Evolutionary conservation across 2,329 filamentous ascomycete species (phyloP).

Genomic region (Chalaropsis ovoidea): DNA sequence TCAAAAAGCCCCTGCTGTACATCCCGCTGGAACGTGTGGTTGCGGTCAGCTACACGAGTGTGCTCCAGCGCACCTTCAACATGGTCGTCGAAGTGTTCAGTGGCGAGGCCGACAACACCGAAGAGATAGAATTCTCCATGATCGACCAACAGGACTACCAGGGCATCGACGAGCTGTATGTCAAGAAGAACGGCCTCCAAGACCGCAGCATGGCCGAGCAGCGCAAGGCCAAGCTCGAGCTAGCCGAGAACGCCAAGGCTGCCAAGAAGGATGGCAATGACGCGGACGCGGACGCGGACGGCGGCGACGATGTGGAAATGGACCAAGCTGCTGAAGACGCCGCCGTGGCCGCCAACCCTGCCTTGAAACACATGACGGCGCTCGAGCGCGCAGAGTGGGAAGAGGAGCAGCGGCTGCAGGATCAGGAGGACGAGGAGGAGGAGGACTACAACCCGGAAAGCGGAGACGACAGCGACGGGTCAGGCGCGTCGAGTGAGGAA

Average conservation of each 20-base stretch:
- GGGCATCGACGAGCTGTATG: conserved; percentile 53
- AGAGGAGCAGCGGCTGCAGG: conserved; percentile 44
- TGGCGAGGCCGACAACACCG: conserved; percentile 35
- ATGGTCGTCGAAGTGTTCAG: conserved; percentile 52
- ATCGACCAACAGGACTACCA: conserved; percentile 58
- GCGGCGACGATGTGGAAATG: conserved; percentile 30
- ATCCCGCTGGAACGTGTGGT: conserved; percentile 51
- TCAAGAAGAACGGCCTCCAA: conserved; percentile 51
- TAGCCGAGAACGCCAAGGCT: conserved; percentile 48
- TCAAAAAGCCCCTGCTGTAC: conserved; percentile 59
- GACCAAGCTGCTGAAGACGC: conserved; percentile 34
- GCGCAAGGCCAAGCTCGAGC: conserved; percentile 52
- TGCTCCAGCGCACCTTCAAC: conserved; percentile 59
- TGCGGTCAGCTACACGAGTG: conserved; percentile 56
- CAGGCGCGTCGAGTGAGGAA: conserved; percentile 38
- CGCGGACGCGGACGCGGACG: conserved; percentile 35
- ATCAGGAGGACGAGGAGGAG: conserved; percentile 54
- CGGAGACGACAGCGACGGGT: conserved; percentile 46
- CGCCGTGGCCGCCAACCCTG: conserved; percentile 32
- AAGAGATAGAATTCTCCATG: conserved; percentile 60
- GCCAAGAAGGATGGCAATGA: conserved; percentile 35
- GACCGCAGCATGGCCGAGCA: conserved; percentile 60
- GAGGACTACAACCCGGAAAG: conserved; percentile 55
- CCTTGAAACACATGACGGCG: conserved; percentile 38
- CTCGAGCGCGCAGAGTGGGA: conserved; percentile 43